Conservation (phyloP, 345 rosid species). For the Nephelium lappaceum region DNA sequence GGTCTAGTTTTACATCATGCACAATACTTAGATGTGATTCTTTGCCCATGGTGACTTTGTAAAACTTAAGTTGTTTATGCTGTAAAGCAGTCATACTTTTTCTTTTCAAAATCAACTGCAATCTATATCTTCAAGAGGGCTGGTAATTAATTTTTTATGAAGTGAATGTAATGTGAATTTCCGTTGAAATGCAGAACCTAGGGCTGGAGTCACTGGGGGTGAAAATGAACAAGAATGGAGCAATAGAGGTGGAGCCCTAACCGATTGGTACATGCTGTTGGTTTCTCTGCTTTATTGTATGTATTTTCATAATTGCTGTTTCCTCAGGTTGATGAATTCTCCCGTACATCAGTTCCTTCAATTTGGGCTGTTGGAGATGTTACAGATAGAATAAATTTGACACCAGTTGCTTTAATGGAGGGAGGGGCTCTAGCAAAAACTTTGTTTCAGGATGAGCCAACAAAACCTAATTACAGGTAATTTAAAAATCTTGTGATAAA, state of each 20-base stretch:
- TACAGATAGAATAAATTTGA: constrained; percentile 89
- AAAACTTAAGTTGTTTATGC: neutral
- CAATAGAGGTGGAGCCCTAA: constrained; percentile 67
- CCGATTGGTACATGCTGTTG: constrained; percentile 7
- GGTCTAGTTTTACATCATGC: neutral
- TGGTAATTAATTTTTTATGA: constrained; percentile 4
- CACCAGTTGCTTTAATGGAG: constrained; percentile 99
- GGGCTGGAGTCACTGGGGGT: constrained; percentile 85
- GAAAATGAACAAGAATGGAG: constrained; percentile 75
- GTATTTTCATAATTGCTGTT: constrained; percentile 23
- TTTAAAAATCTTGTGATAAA: constrained; percentile 2
- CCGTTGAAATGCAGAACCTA: constrained; percentile 64
- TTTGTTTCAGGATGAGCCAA: constrained; percentile 70
- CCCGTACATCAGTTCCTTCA: constrained; percentile 79
- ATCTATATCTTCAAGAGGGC: neutral
- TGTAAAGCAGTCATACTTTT: neutral
- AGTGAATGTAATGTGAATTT: constrained; percentile 24
- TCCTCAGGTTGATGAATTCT: constrained; percentile 88
- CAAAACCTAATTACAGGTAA: constrained; percentile 90
- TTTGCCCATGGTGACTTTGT: neutral
- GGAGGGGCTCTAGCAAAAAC: constrained; percentile 96
- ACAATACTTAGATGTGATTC: neutral
- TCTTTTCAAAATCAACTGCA: neutral
- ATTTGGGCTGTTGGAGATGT: constrained; percentile 99
- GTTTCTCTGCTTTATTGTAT: constrained; percentile 12